A percentile compares a stretch with the other conserved stretches of the same genome.
phyloP scores from a whole-genome alignment of 805 yeast species.

The Ogataea polymorpha region DNA sequence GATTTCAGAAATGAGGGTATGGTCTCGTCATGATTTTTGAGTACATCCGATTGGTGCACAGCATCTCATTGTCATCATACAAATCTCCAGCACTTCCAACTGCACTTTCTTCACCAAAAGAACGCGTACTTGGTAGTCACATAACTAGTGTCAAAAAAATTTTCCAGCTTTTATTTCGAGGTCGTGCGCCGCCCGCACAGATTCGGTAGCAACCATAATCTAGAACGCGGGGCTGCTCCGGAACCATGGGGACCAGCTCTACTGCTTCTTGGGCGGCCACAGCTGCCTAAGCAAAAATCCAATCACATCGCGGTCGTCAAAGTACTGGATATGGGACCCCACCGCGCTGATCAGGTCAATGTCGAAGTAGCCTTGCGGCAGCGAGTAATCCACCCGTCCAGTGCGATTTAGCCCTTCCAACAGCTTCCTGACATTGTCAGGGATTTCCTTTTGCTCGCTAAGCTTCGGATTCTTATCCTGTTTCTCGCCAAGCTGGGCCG shows the following conservation, averaged over 20 bases:
- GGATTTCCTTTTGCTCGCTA: conserved; percentile 17
- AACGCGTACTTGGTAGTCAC: conserved; percentile 5
- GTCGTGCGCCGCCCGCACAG: conserved; percentile 5
- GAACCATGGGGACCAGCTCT: too few species aligned
- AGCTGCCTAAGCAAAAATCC: conserved; percentile 70
- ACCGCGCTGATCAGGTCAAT: conserved; percentile 76
- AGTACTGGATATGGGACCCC: conserved; percentile 84
- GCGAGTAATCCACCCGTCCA: conserved; percentile 78
- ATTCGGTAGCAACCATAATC: not conserved
- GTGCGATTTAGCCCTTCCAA: conserved; percentile 55
- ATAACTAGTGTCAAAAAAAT: not conserved
- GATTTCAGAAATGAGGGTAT: conserved; percentile 25
- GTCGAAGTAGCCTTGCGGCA: conserved; percentile 77
- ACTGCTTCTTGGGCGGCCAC: conserved; percentile 13
- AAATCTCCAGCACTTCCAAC: conserved; percentile 8
- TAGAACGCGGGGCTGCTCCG: not conserved
- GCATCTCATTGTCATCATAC: conserved; percentile 34
- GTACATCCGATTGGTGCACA: conserved; percentile 39
- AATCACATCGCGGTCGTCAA: conserved; percentile 83
- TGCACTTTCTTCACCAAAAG: conserved; percentile 6
- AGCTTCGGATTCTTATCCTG: not conserved
- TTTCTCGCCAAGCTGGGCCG: not conserved
- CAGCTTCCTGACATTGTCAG: conserved; percentile 30
- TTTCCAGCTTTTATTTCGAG: conserved; percentile 4
- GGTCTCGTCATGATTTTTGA: conserved; percentile 31